A percentile compares a stretch with the other conserved stretches of the same genome.
Evolutionary conservation across 2,329 filamentous ascomycete species (phyloP).

Genomic region (Monosporascus sp.): DNA sequence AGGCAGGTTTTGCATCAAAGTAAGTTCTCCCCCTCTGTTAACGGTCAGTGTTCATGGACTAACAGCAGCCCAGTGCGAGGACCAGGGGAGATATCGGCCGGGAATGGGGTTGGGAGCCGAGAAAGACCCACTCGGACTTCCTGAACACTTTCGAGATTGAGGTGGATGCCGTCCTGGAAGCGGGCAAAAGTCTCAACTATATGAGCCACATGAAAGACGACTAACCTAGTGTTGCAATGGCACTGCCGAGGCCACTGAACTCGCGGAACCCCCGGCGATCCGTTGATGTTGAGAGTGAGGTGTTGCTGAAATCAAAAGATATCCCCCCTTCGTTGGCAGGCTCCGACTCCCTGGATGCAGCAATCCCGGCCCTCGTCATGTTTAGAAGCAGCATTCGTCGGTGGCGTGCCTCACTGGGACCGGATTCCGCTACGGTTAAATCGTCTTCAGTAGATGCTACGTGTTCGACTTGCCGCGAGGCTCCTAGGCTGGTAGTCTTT

Average conservation of each 20-base stretch:
- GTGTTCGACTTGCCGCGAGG: not conserved
- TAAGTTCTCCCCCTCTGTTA: not conserved
- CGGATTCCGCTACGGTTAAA: not conserved
- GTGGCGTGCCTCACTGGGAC: constrained; percentile 20
- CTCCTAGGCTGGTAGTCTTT: constrained; percentile 21
- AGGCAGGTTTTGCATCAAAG: not conserved
- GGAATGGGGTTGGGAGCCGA: not conserved
- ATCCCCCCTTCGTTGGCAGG: constrained; percentile 18
- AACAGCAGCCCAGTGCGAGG: not conserved
- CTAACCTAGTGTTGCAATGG: not conserved
- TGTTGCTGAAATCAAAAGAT: constrained; percentile 25
- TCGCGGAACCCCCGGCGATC: constrained; percentile 18
- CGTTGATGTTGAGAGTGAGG: constrained; percentile 14
- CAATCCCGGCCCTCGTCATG: constrained; percentile 25
- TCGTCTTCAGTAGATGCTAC: not conserved
- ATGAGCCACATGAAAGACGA: not conserved
- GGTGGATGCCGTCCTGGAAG: not conserved
- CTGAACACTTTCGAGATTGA: not conserved
- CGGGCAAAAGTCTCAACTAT: not conserved
- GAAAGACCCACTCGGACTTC: not conserved
- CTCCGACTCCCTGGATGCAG: constrained; percentile 26
- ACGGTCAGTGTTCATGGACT: not conserved
- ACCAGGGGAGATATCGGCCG: not conserved
- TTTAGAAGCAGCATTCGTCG: constrained; percentile 28
- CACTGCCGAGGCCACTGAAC: constrained; percentile 12